A percentile compares a stretch with the other conserved stretches of the same genome.
Evolutionary conservation across 352 stramenopile genomes (phyloP).

Genomic region (Phytophthora brassicae): DNA sequence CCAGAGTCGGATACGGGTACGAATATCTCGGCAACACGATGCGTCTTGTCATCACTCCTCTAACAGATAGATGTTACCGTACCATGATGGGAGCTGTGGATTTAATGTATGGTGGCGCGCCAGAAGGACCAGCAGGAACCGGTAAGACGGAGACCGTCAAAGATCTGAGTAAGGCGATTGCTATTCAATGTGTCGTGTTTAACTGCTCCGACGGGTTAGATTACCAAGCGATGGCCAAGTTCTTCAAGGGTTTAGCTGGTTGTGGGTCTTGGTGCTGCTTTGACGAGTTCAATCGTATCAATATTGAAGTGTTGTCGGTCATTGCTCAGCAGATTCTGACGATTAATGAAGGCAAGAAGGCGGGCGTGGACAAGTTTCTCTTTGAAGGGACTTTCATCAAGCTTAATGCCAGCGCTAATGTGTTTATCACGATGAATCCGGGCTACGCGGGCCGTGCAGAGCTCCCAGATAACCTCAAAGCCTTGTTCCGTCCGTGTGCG

Average conservation of each 20-base stretch:
- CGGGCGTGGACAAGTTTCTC: conserved; percentile 90
- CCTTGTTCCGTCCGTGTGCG: conserved; percentile 91
- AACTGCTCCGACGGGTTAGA: conserved; percentile 93
- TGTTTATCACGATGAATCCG: conserved; percentile 97
- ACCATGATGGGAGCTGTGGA: conserved; percentile 95
- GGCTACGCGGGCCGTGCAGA: conserved; percentile 95
- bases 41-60: conserved; percentile 93
- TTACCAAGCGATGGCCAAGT: conserved; percentile 95
- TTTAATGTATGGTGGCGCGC: conserved; percentile 92
- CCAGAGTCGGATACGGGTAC: conserved; percentile 86
- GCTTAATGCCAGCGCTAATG: conserved; percentile 90
- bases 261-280: conserved; percentile 95
- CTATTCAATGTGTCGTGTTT: conserved; percentile 95
- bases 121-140: conserved; percentile 92
- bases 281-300: conserved; percentile 96
- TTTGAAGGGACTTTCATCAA: conserved; percentile 95
- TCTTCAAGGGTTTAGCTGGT: conserved; percentile 94
- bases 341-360: conserved; percentile 91
- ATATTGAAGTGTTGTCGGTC: conserved; percentile 94
- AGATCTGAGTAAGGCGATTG: conserved; percentile 93
- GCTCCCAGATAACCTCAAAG: conserved; percentile 94
- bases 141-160: conserved; percentile 96
- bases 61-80: conserved; percentile 94
- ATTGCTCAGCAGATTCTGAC: conserved; percentile 95
- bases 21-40: conserved; percentile 94